Evolutionary conservation across 2,329 filamentous ascomycete species (phyloP), one percentile per base, ranked within the genome.

Genomic region (Neonectria coccinea): DNA sequence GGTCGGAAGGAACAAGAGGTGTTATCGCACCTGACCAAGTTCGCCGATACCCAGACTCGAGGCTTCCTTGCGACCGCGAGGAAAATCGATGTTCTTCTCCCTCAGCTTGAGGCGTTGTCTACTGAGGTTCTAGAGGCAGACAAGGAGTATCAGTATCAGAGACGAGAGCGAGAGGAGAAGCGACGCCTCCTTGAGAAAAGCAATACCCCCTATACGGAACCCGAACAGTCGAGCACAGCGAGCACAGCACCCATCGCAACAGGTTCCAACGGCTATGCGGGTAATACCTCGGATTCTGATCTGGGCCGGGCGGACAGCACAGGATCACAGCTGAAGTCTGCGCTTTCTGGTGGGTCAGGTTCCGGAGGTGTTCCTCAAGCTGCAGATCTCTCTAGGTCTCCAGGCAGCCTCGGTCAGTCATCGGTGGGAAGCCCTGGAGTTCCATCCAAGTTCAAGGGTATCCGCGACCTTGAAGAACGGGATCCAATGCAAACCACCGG

Each of bases 1-100:
- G 96, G 96, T n/a, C 91, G 96, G 67, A 99, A 98, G 78, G 96
- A 99, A 74, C 96, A 98, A 75, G 96, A 99, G 77, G 92, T 99
- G 5, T 81, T 99, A 31, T 98, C 95, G 1, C 92, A 97, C 76
- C 85, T 99, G 33, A 99, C 96, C 2, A 95, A 91, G 76, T 99
- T 94, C 77, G 97, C 97, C 10, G 94, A 97, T 76, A 89, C 91
- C 3, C 96, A 99, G 76, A 93, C 96, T 16, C 91, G 88, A 73
- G 90, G 88, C 64, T 98, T 97, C 74, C 83, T 98, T 56, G 83
- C 87, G 1, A 91, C 94, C 0, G 91, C 95, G 12, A 94, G 94
- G 79, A 97, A 91, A 78, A 91, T 99, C 54, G 94, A 97, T 69
- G 88, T 86, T 22, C 88, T 97, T 79, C 84, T 97, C 18, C 96